A percentile compares a stretch with the other conserved stretches of the same genome.
phyloP scores from a whole-genome alignment of 75 land plant species.

The Adiantum capillusveneris region DNA sequence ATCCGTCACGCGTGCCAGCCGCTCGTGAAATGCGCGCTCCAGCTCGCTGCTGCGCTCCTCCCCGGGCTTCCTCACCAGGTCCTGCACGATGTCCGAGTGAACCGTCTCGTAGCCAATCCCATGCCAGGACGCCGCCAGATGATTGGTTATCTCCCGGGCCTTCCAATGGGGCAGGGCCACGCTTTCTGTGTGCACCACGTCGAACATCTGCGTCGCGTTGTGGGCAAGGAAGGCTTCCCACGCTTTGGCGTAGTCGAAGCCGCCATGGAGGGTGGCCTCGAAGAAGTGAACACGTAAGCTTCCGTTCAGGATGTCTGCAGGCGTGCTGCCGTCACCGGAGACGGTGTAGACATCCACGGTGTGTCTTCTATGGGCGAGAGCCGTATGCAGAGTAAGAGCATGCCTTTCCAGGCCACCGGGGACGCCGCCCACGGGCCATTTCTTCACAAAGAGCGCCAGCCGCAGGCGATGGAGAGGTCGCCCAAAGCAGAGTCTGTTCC shows the following conservation, averaged over 20 bases:
- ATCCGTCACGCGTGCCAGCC: slow-evolving; percentile 26
- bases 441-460: slow-evolving; percentile 42
- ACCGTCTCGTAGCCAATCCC: slow-evolving; percentile 39
- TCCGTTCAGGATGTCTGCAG: slow-evolving; percentile 2
- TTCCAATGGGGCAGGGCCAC: slow-evolving; percentile 31
- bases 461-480: slow-evolving; percentile 4
- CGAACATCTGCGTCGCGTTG: slow-evolving; percentile 18
- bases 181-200: slow-evolving; percentile 30
- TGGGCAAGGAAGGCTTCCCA: slow-evolving; percentile 16
- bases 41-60: slow-evolving; percentile 19
- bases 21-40: slow-evolving; percentile 20
- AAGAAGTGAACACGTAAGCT: slow-evolving; percentile 13
- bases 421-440: slow-evolving; percentile 30
- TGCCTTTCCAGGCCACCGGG: slow-evolving; percentile 45
- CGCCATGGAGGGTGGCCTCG: slow-evolving; percentile 10
- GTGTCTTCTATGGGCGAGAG: slow-evolving; percentile 34
- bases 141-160: slow-evolving; percentile 7
- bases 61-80: slow-evolving; percentile 21
- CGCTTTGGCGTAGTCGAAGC: slow-evolving; percentile 15
- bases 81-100: slow-evolving; percentile 39
- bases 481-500: slow-evolving; percentile 54
- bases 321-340: not conserved
- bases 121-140: slow-evolving; percentile 34
- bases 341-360: slow-evolving; percentile 30
- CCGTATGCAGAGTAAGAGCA: slow-evolving; percentile 32